These are phyloP conservation scores for Mycena rebaudengoi DNA, from an alignment of 768 basidiomycete genomes.

Conservation along the genomic window DNA sequence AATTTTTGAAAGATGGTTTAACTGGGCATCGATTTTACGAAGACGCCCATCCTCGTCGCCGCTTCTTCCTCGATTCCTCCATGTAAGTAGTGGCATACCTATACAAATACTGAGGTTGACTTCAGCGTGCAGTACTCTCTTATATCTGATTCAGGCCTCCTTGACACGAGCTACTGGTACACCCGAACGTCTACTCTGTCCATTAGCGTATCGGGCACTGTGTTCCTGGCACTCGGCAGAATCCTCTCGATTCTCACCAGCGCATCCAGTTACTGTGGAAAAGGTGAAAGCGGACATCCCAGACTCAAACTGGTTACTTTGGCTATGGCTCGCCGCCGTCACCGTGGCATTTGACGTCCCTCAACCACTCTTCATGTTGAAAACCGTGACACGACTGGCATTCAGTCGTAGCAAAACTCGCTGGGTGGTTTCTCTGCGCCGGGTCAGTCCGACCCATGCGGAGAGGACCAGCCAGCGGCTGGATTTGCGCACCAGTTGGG, in stretches of 20 bases:
- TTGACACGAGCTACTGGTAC: conserved; percentile 45
- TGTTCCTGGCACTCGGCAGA: conserved; percentile 27
- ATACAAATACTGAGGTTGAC: not conserved
- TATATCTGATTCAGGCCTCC: conserved; percentile 22
- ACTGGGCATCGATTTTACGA: conserved; percentile 37
- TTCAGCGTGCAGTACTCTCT: conserved; percentile 20
- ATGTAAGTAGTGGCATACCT: conserved; percentile 20
- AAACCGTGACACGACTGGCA: conserved; percentile 5
- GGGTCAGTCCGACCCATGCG: conserved; percentile 15
- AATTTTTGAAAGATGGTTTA: conserved; percentile 33
- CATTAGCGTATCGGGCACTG: conserved; percentile 40
- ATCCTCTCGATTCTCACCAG: conserved; percentile 16
- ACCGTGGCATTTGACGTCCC: not conserved
- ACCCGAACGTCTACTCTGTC: conserved; percentile 42
- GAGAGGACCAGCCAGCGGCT: conserved; percentile 22
- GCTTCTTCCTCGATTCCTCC: conserved; percentile 18
- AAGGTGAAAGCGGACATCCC: not conserved
- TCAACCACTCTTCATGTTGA: conserved; percentile 20
- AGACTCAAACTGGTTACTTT: not conserved
- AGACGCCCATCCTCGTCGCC: conserved; percentile 40
- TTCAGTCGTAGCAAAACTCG: not conserved
- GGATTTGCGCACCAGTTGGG: conserved; percentile 16
- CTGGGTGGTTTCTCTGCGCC: not conserved
- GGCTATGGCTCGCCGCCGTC: conserved; percentile 10
- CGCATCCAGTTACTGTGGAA: not conserved